Evolutionary conservation across 2,329 filamentous ascomycete genomes (phyloP).

Genomic region (Leptographium flavum): DNA sequence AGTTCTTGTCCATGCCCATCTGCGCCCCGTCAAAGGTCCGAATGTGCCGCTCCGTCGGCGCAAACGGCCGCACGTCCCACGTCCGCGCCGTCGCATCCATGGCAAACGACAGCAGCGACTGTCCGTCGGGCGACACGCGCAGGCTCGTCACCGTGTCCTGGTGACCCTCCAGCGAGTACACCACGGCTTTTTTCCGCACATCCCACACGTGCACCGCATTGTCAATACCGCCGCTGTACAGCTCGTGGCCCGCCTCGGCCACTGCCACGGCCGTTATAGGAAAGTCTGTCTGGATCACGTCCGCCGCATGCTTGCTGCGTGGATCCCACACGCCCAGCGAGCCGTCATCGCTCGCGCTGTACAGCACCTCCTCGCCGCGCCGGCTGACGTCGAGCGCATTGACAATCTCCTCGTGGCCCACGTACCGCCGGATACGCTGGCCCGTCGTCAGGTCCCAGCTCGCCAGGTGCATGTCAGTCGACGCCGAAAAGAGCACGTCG

Average conservation of each 20-base stretch:
- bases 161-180: constrained; percentile 81
- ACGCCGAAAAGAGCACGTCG: constrained; percentile 77
- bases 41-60: constrained; percentile 71
- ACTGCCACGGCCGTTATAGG: constrained; percentile 84
- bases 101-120: constrained; percentile 77
- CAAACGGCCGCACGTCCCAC: constrained; percentile 94
- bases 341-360: constrained; percentile 88
- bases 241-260: constrained; percentile 88
- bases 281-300: constrained; percentile 82
- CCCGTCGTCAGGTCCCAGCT: constrained; percentile 93
- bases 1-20: constrained; percentile 76
- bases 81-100: constrained; percentile 90
- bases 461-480: constrained; percentile 82
- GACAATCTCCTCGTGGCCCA: constrained; percentile 91
- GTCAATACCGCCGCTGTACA: constrained; percentile 90
- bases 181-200: constrained; percentile 74
- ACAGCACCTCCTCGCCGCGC: constrained; percentile 76
- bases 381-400: constrained; percentile 82
- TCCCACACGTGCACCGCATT: constrained; percentile 98
- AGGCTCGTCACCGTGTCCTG: constrained; percentile 85
- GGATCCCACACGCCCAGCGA: constrained; percentile 95
- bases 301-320: constrained; percentile 71
- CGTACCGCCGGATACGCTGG: constrained; percentile 78
- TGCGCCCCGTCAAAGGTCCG: constrained; percentile 87
- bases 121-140: constrained; percentile 81